phyloP scores from a whole-genome alignment of 108 stramenopile species.

The Tribonema minus region DNA sequence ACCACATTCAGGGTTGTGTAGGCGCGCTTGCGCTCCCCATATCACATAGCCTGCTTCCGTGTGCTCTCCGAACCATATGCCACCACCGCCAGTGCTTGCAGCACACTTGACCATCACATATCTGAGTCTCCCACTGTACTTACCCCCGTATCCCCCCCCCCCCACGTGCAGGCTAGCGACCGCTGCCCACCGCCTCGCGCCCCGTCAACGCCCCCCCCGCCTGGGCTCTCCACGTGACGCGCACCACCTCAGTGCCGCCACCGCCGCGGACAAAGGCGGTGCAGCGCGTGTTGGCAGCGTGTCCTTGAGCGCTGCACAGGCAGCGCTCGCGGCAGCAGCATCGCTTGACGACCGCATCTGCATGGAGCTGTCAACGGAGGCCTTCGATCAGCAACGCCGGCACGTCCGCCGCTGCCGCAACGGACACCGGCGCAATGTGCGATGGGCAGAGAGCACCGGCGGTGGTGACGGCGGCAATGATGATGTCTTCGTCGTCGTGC shows the following conservation, averaged over 20 bases:
- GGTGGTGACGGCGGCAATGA: neutral
- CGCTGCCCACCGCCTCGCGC: no score
- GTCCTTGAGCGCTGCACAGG: constrained; percentile 1
- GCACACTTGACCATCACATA: constrained; percentile 10
- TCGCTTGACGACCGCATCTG: no score
- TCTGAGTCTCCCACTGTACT: neutral
- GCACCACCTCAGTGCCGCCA: neutral
- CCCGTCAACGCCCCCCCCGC: no score
- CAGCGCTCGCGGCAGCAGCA: neutral
- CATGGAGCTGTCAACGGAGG: no score
- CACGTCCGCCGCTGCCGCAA: neutral
- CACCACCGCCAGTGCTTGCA: constrained; percentile 13
- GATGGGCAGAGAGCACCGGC: neutral
- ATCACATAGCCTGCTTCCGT: no score
- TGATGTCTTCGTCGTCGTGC: constrained; percentile 19
- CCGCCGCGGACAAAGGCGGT: constrained; percentile 2
- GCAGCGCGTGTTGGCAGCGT: neutral
- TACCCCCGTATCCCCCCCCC: no score
- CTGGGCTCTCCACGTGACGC: neutral
- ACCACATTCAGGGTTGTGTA: no score
- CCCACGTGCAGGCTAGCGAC: no score
- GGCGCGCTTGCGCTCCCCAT: no score
- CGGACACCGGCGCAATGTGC: neutral
- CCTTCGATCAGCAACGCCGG: constrained; percentile 9
- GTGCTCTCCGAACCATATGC: no score